phyloP scores from a whole-genome alignment of 164 flowering plant species.

The Umbellularia californica region DNA sequence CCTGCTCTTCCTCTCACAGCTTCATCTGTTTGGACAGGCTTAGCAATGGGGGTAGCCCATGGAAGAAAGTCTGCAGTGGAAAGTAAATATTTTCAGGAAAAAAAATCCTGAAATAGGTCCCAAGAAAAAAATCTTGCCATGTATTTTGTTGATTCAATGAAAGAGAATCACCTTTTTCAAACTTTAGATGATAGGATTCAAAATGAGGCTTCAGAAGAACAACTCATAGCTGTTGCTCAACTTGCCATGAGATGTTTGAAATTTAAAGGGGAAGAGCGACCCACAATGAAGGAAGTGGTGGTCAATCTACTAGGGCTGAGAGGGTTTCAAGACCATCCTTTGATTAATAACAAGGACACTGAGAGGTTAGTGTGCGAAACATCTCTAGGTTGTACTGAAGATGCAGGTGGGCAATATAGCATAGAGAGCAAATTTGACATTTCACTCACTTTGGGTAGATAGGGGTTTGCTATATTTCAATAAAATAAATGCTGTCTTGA shows the following conservation, averaged over 20 bases:
- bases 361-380: no score
- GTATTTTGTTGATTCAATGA: conserved; percentile 14
- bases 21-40: no score
- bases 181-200: conserved; percentile 15
- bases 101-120: no score
- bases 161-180: conserved; percentile 13
- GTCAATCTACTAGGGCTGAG: conserved; percentile 4
- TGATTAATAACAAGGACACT: no score
- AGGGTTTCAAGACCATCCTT: not conserved
- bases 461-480: no score
- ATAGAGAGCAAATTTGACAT: no score
- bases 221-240: conserved; percentile 10
- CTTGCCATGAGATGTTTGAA: conserved; percentile 1
- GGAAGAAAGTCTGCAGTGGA: conserved; percentile 5
- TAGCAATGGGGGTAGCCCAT: conserved; percentile 8
- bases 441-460: no score
- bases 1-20: no score
- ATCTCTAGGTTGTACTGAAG: no score
- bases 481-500: no score
- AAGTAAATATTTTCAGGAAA: no score
- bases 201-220: conserved; percentile 16
- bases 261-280: conserved; percentile 12
- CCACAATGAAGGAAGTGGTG: conserved; percentile 20
- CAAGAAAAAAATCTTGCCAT: not conserved
- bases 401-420: no score